Conservation (phyloP, 305 asterid genomes). For the Petunia hybrid region DNA sequence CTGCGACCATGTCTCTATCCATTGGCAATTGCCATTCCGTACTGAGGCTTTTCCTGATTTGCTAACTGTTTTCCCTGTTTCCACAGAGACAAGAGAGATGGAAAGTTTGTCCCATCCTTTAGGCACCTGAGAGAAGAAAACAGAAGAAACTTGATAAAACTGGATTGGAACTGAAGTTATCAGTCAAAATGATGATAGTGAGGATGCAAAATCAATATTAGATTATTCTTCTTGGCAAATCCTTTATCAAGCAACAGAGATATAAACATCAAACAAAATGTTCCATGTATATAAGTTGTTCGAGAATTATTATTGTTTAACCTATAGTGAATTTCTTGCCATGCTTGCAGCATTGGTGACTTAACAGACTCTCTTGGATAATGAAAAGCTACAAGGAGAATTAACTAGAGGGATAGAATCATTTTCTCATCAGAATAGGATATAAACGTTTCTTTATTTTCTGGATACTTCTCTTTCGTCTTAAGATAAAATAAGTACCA, state of each 20-base stretch:
- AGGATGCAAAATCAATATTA: background rate
- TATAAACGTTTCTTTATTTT: background rate
- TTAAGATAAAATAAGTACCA: background rate
- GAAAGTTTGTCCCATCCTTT: slow-evolving; percentile 65
- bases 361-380: too few species aligned
- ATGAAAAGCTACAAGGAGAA: too few species aligned
- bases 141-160: background rate
- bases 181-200: background rate
- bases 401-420: too few species aligned
- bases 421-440: too few species aligned
- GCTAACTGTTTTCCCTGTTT: slow-evolving; percentile 49
- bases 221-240: background rate
- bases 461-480: background rate
- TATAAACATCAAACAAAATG: background rate
- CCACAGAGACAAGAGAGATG: slow-evolving; percentile 49
- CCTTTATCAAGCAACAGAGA: slow-evolving; percentile 7
- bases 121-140: slow-evolving; percentile 50
- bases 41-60: slow-evolving; percentile 48
- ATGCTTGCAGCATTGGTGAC: too few species aligned
- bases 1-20: slow-evolving; percentile 67
- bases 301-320: background rate
- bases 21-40: slow-evolving; percentile 51
- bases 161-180: background rate
- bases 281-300: background rate
- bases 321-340: too few species aligned